A percentile compares a stretch with the other conserved stretches of the same genome.
Conservation (phyloP, 1,139 yeast species). For the Candida sp. region DNA sequence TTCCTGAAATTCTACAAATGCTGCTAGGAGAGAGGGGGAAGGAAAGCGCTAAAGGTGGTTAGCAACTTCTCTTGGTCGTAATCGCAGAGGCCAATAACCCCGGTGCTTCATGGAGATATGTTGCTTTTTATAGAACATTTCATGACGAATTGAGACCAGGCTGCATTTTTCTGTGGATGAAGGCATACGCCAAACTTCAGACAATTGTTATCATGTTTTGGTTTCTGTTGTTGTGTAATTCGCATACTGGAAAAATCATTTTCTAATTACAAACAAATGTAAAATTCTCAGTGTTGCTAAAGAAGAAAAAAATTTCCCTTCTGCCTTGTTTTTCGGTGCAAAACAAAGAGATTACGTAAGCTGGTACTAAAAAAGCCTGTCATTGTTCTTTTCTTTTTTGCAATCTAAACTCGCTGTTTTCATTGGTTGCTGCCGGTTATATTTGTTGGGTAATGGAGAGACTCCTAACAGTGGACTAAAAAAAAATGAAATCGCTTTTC, state of each 20-base stretch:
- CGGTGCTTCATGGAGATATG: neutral
- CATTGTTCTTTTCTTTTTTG: neutral
- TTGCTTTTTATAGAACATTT: neutral
- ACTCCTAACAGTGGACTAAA: neutral
- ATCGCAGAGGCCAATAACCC: neutral
- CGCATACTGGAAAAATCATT: neutral
- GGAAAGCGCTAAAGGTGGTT: no score
- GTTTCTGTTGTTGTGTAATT: neutral
- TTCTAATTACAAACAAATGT: constrained; percentile 3
- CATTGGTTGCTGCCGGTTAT: no score
- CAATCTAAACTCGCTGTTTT: no score
- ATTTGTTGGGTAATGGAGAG: neutral
- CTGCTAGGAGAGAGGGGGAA: neutral
- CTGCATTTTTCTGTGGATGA: neutral
- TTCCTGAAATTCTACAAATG: neutral
- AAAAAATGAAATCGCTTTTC: neutral
- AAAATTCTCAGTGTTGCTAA: neutral
- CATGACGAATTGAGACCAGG: neutral
- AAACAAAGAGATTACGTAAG: no score
- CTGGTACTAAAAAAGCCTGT: no score
- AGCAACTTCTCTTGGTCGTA: no score
- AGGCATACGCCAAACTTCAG: neutral
- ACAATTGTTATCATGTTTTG: neutral
- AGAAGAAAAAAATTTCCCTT: neutral
- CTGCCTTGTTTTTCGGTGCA: no score